phyloP scores from a whole-genome alignment of 192 early-diverging fungal species.

The Spizellomyces sp. region DNA sequence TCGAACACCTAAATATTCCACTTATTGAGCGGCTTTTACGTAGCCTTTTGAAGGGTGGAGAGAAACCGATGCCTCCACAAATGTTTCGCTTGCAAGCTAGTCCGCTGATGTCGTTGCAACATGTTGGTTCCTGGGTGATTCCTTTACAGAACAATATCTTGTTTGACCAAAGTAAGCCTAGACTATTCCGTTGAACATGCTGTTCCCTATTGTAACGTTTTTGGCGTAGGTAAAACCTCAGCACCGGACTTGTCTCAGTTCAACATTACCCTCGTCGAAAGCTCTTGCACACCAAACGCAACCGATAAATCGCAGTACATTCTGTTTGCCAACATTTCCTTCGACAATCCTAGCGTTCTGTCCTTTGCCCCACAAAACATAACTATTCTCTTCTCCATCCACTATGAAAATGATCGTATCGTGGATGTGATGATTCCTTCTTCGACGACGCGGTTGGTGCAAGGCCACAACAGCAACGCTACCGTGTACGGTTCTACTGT shows the following conservation, averaged over 20 bases:
- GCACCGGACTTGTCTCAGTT: slow-evolving; percentile 10
- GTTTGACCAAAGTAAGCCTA: slow-evolving; percentile 14
- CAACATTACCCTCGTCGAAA: slow-evolving; percentile 9
- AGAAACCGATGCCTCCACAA: slow-evolving; percentile 6
- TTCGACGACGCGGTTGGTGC: slow-evolving; percentile 14
- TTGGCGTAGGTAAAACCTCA: slow-evolving; percentile 3
- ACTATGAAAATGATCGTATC: slow-evolving; percentile 13
- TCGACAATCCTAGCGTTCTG: slow-evolving; percentile 20
- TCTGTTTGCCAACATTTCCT: slow-evolving; percentile 7
- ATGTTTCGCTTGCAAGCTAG: slow-evolving; percentile 16
- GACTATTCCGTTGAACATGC: neutral
- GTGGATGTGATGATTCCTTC: slow-evolving; percentile 11
- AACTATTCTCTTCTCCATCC: slow-evolving; percentile 23
- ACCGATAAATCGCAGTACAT: neutral
- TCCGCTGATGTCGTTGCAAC: slow-evolving; percentile 19
- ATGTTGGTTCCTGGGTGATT: slow-evolving; percentile 30
- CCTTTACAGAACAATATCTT: slow-evolving; percentile 22
- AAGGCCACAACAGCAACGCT: slow-evolving; percentile 17
- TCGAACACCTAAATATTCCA: slow-evolving; percentile 19
- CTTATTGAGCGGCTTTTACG: slow-evolving; percentile 9
- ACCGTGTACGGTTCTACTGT: slow-evolving; percentile 4
- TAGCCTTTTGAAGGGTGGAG: neutral
- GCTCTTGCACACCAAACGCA: neutral
- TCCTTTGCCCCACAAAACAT: slow-evolving; percentile 20
- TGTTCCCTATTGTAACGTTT: neutral